Percentiles rank a stretch among this genome's conserved stretches.
Evolutionary conservation across 345 rosid genomes (phyloP).

Genomic region (Aquilaria sinensis): DNA sequence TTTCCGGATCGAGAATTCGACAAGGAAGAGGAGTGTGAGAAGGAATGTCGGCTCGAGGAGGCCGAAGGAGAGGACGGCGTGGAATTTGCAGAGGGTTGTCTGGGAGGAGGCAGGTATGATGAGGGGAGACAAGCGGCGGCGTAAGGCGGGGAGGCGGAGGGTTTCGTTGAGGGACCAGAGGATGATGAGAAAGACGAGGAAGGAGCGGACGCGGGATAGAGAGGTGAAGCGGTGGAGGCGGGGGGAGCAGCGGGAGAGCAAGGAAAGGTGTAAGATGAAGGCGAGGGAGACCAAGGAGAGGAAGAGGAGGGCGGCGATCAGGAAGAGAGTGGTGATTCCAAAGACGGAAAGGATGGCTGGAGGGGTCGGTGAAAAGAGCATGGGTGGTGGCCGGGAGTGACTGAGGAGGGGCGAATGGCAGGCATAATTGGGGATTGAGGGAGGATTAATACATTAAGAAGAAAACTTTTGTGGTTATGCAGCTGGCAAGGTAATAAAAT

Average conservation of each 20-base stretch:
- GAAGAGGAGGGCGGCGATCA: constrained; percentile 27
- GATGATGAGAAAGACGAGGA: constrained; percentile 36
- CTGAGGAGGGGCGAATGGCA: background rate
- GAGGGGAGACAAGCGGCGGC: constrained; percentile 5
- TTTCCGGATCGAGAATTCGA: constrained; percentile 45
- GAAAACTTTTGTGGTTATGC: too few relatives aligned
- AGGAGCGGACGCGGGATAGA: constrained; percentile 53
- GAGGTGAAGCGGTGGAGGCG: constrained; percentile 43
- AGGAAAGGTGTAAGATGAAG: constrained; percentile 38
- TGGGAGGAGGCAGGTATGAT: constrained; percentile 7
- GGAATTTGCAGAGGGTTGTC: constrained; percentile 33
- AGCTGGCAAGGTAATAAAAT: too few relatives aligned
- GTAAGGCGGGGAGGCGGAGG: constrained; percentile 38
- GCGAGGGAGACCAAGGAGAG: constrained; percentile 38
- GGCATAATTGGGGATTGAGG: background rate
- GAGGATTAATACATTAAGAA: background rate
- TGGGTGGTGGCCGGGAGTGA: background rate
- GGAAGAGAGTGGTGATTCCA: constrained; percentile 31
- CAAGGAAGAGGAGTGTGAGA: constrained; percentile 44
- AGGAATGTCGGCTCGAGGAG: constrained; percentile 54
- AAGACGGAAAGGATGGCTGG: constrained; percentile 22
- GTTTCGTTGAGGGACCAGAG: constrained; percentile 44
- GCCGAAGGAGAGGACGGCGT: constrained; percentile 47
- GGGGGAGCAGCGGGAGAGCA: constrained; percentile 34
- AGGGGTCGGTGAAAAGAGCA: constrained; percentile 7